Base-by-base conservation (phyloP, 2,329 filamentous ascomycete species). In the Fusarium multiceps region DNA sequence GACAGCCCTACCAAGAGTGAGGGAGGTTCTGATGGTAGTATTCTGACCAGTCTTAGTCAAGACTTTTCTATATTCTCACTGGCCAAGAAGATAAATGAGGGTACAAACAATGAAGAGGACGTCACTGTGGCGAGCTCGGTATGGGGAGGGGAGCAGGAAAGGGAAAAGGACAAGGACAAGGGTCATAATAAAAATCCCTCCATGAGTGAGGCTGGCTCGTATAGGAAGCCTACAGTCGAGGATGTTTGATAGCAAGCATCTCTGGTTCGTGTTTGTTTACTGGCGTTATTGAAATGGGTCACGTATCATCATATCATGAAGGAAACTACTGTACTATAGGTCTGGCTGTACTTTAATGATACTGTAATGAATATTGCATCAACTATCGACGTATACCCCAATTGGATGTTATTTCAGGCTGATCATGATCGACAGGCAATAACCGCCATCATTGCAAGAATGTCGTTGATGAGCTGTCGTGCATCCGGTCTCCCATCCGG, bases 171-270 rank as follows among this genome's bases (percentile, higher is more conserved):
- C 27, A 66, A 57, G 47, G 32, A 65, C 4, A 59, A 32, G 20
- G 18, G 21, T 4, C 45, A 61, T 25, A 45, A 55, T 30, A 68
- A 63, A n/a, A 32, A 66, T 5, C 67, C 64, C 18, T 57, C 51
- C 23, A 53, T 37, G 21, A 70, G 69, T 27, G 71, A 75, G 11
- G 55, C 62, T 14, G 69, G 64, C 11, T 46, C 58, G 21, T 75
- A 75, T 53, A 75, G 62, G 63, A 75, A 73, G 46, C 72, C 73
- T 14, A 69, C 71, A 5, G 73, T 75, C 1, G 73, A 75, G 53
- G 73, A 75, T 59, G n/a, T 6, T 20, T 48, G 32, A 34, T 54
- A 40, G 61, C 11, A 13, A 34, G 47, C 20, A 48, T 54, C 11
- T 49, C 13, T 50, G 51, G 25, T 18, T 47, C 40, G 11, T 53